Evolutionary conservation across 1,139 yeast species (phyloP), one percentile per base, ranked within the genome.

Genomic region (Debaryomycetaceae sp.): DNA sequence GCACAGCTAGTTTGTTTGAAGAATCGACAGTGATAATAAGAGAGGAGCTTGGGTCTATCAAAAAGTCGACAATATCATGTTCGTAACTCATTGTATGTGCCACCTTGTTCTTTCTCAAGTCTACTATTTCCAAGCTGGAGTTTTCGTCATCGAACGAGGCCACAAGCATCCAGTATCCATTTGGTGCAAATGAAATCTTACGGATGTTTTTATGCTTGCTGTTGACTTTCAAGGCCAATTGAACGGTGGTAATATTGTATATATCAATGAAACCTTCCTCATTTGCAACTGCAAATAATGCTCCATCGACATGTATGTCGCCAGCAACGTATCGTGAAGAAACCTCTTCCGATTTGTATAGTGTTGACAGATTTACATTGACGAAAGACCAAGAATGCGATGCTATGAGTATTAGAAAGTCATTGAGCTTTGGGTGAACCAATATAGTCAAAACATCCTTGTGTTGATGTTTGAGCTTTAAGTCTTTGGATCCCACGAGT

Each of bases 291-390:
- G 82, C 86, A 5, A 82, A 55, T 20, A 85, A 61, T 3, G 76
- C 75, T 11, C 93, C 93, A 59, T 85, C 93, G 4, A 80, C 80
- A 54, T 85, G 93, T 27, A 85, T 65, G 34, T 63, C 76, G 22
- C 72, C 75, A 4, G 69, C 52, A 1, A 61, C 53, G 24, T 64
- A 55, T 2, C 48, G 49, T 35, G 42, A 48, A n/a, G 11, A 11
- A 6, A 44, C n/a, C 6, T 41, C 47, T 1, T 49, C 44, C 47
- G 39, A 47, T 45, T 40, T 44, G 47, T 27, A 56, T 17, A 39
- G 36, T 23, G 37, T 50, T 39, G 35, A 45, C 34, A 37, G 44
- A 39, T 17, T 46, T 40, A 55, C 39, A 47, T 65, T 63, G 40
- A 64, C 53, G 9, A 76, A 46, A 1, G 69, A 53, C 70, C 76